These are phyloP conservation scores for Trypanosoma vivax DNA, from an alignment of 208 protist species.

Conservation along the genomic window DNA sequence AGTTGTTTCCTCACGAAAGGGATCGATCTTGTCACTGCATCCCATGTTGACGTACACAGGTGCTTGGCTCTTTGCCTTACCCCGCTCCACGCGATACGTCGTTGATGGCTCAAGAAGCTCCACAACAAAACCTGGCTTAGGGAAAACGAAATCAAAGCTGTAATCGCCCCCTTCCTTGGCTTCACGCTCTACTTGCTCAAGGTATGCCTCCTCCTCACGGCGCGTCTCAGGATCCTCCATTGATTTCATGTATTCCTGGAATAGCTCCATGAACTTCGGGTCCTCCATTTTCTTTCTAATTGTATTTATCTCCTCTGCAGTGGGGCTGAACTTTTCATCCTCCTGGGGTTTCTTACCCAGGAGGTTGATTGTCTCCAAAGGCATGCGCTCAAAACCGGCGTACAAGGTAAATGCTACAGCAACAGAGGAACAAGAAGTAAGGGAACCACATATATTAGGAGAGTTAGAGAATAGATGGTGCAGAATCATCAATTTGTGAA, in stretches of 20 bases:
- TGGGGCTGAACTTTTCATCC: conserved; percentile 50
- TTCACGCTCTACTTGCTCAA: conserved; percentile 80
- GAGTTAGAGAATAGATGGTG: too few species aligned
- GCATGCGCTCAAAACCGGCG: too few species aligned
- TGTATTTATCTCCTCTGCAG: conserved; percentile 60
- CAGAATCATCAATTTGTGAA: too few species aligned
- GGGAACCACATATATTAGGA: background rate
- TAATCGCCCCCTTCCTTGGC: conserved; percentile 79
- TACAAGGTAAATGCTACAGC: too few species aligned
- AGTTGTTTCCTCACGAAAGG: conserved; percentile 62
- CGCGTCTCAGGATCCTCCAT: conserved; percentile 82
- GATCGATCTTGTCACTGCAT: conserved; percentile 74
- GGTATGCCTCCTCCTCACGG: conserved; percentile 84
- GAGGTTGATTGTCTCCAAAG: conserved; percentile 65
- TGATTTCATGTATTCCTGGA: conserved; percentile 84
- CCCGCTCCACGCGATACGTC: conserved; percentile 10
- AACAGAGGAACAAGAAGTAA: background rate
- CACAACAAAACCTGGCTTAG: conserved; percentile 63
- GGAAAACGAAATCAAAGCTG: conserved; percentile 90
- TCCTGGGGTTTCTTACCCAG: conserved; percentile 4
- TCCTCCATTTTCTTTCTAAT: conserved; percentile 87
- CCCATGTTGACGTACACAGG: conserved; percentile 76
- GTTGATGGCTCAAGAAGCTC: conserved; percentile 71
- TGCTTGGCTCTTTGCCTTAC: background rate
- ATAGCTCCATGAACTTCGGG: conserved; percentile 80